Evolutionary conservation across 2,329 filamentous ascomycete species (phyloP).

Genomic region (Calonectria multiphialidica): DNA sequence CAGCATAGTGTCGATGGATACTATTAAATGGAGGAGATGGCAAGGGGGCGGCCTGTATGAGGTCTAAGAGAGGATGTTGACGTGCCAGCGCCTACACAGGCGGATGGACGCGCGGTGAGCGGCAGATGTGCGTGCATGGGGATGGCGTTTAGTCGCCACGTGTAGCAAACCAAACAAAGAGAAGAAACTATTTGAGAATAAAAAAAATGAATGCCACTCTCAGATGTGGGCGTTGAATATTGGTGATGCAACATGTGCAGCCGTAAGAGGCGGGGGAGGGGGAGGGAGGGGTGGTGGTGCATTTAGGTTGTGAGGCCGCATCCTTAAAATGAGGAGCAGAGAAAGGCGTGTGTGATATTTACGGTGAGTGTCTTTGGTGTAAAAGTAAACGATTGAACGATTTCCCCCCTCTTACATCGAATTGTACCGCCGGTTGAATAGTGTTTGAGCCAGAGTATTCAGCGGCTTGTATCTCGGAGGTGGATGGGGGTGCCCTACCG

Average conservation of each 20-base stretch:
- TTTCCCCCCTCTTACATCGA: too few species aligned
- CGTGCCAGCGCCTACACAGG: constrained; percentile 28
- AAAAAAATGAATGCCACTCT: constrained; percentile 42
- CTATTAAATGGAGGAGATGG: constrained; percentile 18
- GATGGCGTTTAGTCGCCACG: constrained; percentile 39
- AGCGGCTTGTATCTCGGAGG: neutral
- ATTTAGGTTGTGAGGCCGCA: constrained; percentile 2
- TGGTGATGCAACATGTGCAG: constrained; percentile 6
- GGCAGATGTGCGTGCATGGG: constrained; percentile 35
- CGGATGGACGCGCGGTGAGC: constrained; percentile 35
- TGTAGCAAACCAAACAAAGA: constrained; percentile 41
- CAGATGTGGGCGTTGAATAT: neutral
- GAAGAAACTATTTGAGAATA: constrained; percentile 43
- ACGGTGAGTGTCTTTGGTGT: neutral
- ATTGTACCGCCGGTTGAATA: neutral
- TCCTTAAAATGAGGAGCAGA: neutral
- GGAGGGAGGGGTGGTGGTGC: neutral
- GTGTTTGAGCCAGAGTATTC: neutral
- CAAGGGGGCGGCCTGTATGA: constrained; percentile 21
- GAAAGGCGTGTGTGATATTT: neutral
- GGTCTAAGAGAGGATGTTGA: constrained; percentile 33
- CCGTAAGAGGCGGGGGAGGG: neutral
- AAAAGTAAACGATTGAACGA: neutral
- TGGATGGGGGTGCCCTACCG: neutral
- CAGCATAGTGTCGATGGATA: constrained; percentile 22